phyloP scores from a whole-genome alignment of 2,329 filamentous ascomycete species.

The Pestalotiopsis sp. region DNA sequence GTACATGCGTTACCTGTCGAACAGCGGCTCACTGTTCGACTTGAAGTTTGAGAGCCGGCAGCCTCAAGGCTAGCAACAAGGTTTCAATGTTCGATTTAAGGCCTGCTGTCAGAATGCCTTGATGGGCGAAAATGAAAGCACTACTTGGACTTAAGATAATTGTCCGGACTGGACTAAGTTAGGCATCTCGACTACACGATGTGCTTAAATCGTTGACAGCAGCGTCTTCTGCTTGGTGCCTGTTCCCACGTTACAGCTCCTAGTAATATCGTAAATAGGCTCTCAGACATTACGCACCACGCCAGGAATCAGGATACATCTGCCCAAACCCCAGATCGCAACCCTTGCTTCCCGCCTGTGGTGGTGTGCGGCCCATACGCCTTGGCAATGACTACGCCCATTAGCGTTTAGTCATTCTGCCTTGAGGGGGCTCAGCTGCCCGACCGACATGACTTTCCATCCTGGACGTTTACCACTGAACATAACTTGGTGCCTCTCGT shows the following conservation, averaged over 20 bases:
- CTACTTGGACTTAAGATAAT: not conserved
- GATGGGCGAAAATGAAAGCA: not conserved
- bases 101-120: not conserved
- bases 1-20: not conserved
- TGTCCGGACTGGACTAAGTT: not conserved
- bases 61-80: not conserved
- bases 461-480: constrained; percentile 3
- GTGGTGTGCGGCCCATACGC: constrained; percentile 7
- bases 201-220: not conserved
- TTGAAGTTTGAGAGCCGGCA: not conserved
- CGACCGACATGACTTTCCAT: constrained; percentile 8
- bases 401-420: constrained; percentile 9
- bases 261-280: not conserved
- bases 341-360: constrained; percentile 10
- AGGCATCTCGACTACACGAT: not conserved
- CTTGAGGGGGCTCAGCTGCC: constrained; percentile 13
- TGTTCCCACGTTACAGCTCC: not conserved
- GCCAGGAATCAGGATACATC: not conserved
- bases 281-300: not conserved
- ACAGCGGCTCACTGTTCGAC: not conserved
- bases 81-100: not conserved
- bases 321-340: constrained; percentile 1
- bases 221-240: not conserved
- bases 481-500: constrained; percentile 4
- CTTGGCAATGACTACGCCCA: constrained; percentile 3